Base-by-base conservation (phyloP, 2,329 filamentous ascomycete species). In the Hypoxylon sp. region DNA sequence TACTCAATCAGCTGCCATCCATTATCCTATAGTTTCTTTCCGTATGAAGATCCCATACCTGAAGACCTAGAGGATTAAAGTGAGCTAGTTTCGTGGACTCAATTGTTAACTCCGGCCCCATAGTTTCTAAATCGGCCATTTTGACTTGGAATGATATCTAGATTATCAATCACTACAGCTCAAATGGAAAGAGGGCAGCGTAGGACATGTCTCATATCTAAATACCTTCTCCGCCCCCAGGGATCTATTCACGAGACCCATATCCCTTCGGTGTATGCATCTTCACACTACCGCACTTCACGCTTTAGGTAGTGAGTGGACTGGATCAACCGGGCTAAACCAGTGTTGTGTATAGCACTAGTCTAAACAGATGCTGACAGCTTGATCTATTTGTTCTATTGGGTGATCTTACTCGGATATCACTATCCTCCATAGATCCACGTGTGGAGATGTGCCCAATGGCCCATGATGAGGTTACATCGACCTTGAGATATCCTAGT, bases 61-160 rank as follows among this genome's bases (percentile, higher is more conserved):
- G 55, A 14, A 68, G 50, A 3, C 55, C 33, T 5, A 35, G 65
- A 8, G 60, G 60, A 14, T 57, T 14, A 29, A 64, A 68, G 13
- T 64, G 31, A 29, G 26, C 24, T 13, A 68, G 48, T 44, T 29
- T 61, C 5, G 26, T 44, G 6, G 60, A 55, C 50, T 64, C 47
- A 14, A 64, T 42, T 14, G 60, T 64, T 47, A 55, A 52, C 26
- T 60, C 60, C 9, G 42, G 48, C 24, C 48, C n/a, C 17, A 19
- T 8, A 11, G 14, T 39, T 35, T 14, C 11, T 39, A 17, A 10
- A 24, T 10, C 11, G n/a, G 46, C 29, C 47, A 59, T 42, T 37
- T 44, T 10, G 10, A 26, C 19, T 26, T n/a, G 9, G 19, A 33
- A 35, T 52, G 29, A 22, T 22, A n/a, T 5, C 14, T 52, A 37